Base-by-base conservation (phyloP, 2,329 filamentous ascomycete genomes). In the Rasamsonia emersonii region DNA sequence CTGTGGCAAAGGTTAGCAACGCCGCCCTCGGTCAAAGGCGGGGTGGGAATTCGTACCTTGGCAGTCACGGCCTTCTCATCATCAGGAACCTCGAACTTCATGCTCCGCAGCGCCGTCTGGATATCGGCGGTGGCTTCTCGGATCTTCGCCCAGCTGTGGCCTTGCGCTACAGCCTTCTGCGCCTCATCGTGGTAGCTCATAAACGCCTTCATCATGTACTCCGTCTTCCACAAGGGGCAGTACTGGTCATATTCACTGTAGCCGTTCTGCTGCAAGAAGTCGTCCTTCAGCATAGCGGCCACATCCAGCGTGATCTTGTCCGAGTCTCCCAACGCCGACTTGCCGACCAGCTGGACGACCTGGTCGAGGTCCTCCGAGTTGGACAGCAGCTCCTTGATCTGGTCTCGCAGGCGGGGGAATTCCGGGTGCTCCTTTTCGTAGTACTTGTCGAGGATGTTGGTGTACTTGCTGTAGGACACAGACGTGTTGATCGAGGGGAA, bases 151-250 rank as follows among this genome's bases (percentile, higher is more conserved):
- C 91, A 98, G 63, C 69, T 81, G 64, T 89, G 82, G 39, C 91
- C 91, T 61, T 94, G 86, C 4, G 82, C 73, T 54, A 98, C 75
- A 5, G 86, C 86, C 75, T 95, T 96, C 61, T 96, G 89, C 15
- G 86, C 80, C 70, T 98, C 91, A 53, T 98, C 93, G 59, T 95
- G 86, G 75, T 89, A 98, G 37, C 81, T 84, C 71, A 98, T 84
- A 79, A 98, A 96, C 43, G 86, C 82, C 75, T 93, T 95, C 91
- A 98, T 98, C 91, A 98, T 96, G 81, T 91, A 98, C 61, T 93
- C 83, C 0, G 91, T 98, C 80, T 98, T 98, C 91, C 91, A 98
- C 54, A 98, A 75, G 30, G 91, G 91, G 58, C 91, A 98, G 77
- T 93, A 98, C 67, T 96, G 88, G 58, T 98, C 91, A 59, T 98